phyloP scores from a whole-genome alignment of 441 rosid genomes.

The Populus hybrid region DNA sequence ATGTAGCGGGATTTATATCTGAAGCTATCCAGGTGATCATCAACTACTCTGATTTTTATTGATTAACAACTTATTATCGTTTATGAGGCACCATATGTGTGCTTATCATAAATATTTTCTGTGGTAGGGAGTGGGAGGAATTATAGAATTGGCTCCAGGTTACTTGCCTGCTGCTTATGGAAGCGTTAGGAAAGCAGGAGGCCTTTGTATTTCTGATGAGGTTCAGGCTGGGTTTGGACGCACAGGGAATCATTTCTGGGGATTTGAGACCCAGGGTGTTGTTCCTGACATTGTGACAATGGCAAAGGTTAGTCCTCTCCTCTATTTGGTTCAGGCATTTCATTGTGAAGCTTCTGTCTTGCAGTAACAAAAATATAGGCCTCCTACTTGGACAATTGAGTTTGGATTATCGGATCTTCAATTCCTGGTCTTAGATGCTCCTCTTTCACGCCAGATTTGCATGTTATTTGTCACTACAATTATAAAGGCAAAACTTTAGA shows the following conservation, averaged over 20 bases:
- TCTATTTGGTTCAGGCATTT: neutral
- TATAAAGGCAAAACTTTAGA: neutral
- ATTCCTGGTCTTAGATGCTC: neutral
- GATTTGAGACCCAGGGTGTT: slow-evolving; percentile 81
- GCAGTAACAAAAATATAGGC: neutral
- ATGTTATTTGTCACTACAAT: neutral
- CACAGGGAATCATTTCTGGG: slow-evolving; percentile 86
- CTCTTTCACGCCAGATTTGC: neutral
- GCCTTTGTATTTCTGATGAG: slow-evolving; percentile 90
- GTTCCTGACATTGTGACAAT: slow-evolving; percentile 97
- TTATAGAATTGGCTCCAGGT: slow-evolving; percentile 85
- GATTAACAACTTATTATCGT: neutral
- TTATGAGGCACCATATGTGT: neutral
- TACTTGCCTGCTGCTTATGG: slow-evolving; percentile 70
- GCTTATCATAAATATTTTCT: slow-evolving; percentile 3
- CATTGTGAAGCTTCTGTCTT: neutral
- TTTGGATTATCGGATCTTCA: neutral
- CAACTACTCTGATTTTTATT: neutral
- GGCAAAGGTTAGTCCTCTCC: slow-evolving; percentile 75
- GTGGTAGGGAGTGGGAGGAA: slow-evolving; percentile 90
- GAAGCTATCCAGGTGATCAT: slow-evolving; percentile 85
- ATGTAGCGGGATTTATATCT: slow-evolving; percentile 75
- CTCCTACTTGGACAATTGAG: neutral
- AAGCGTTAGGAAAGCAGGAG: slow-evolving; percentile 78
- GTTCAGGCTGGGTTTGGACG: slow-evolving; percentile 88